Evolutionary conservation across 371 early-diverging fungal species (phyloP).

Genomic region (Rhizomucor pusillus): DNA sequence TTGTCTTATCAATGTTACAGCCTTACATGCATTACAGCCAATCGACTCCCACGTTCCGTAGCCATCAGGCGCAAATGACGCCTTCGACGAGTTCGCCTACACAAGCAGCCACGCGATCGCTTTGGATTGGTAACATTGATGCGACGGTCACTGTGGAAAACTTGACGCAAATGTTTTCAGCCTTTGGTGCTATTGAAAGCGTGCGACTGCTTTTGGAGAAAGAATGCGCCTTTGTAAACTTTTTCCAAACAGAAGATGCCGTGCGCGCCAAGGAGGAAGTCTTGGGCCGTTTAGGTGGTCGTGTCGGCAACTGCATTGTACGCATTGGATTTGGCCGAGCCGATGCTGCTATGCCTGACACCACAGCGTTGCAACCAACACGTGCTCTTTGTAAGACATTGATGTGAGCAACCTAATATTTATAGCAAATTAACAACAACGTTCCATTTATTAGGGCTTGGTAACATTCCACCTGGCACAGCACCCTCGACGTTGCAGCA

Average conservation of each 20-base stretch:
- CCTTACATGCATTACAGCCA: constrained; percentile 33
- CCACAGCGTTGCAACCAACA: constrained; percentile 41
- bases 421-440: not conserved
- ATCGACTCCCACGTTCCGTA: constrained; percentile 35
- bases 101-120: constrained; percentile 73
- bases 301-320: constrained; percentile 75
- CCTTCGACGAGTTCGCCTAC: constrained; percentile 26
- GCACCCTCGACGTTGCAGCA: constrained; percentile 73
- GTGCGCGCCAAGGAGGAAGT: constrained; percentile 85
- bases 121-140: constrained; percentile 96
- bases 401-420: not conserved
- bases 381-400: constrained; percentile 45
- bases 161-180: constrained; percentile 77
- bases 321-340: constrained; percentile 93
- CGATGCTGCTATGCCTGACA: constrained; percentile 55
- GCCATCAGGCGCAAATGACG: constrained; percentile 14
- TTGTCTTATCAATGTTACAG: constrained; percentile 3
- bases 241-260: constrained; percentile 83
- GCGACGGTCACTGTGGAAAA: constrained; percentile 74
- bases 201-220: constrained; percentile 90
- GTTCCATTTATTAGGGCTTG: constrained; percentile 69
- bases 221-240: constrained; percentile 97
- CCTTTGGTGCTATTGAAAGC: constrained; percentile 93
- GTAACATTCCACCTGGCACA: constrained; percentile 85
- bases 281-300: constrained; percentile 69